phyloP scores from a whole-genome alignment of 257 asterid species.

The Nyctanthes arbortristis region DNA sequence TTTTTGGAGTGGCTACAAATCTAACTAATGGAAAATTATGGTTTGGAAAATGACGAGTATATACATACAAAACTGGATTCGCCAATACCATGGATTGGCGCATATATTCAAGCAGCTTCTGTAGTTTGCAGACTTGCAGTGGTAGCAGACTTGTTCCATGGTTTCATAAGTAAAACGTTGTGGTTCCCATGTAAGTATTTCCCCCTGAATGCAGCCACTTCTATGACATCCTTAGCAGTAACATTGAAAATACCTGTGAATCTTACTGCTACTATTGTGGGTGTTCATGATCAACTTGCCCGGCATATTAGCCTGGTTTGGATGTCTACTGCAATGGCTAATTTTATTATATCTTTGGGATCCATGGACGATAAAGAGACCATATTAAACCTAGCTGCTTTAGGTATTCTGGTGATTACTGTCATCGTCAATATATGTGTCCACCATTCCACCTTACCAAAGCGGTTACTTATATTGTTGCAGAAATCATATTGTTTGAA shows the following conservation, averaged over 20 bases:
- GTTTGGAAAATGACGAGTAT: accelerated
- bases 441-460: background rate
- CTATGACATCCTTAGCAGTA: conserved; percentile 24
- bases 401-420: conserved; percentile 17
- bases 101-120: conserved; percentile 28
- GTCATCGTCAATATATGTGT: background rate
- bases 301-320: background rate
- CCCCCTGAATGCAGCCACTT: conserved; percentile 24
- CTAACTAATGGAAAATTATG: no score
- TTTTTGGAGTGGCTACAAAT: no score
- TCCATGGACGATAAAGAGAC: conserved; percentile 2
- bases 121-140: conserved; percentile 21
- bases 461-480: no score
- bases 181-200: conserved; percentile 35
- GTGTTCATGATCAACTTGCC: background rate
- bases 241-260: conserved; percentile 26
- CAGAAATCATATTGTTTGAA: no score
- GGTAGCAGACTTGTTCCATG: conserved; percentile 24
- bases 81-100: conserved; percentile 28
- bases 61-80: conserved; percentile 21
- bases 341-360: conserved; percentile 15
- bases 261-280: background rate
- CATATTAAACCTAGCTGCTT: conserved; percentile 10
- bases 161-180: conserved; percentile 14
- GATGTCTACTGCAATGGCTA: conserved; percentile 4